Conservation (phyloP, 495 filamentous ascomycete species). For the Letharia columbiana region DNA sequence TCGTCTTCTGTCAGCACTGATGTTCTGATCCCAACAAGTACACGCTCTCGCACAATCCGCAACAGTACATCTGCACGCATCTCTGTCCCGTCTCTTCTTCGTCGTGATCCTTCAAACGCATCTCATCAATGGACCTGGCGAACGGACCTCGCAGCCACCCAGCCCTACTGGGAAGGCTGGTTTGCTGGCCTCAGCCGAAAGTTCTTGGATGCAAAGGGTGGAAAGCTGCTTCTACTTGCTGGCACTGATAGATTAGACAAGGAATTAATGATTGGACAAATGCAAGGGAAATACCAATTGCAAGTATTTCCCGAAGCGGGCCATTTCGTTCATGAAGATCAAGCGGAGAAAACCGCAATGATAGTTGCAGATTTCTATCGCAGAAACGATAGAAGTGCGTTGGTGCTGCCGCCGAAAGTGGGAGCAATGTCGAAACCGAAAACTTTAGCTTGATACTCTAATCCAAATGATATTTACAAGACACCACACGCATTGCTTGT, state of each 20-base stretch:
- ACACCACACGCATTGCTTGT: constrained; percentile 9
- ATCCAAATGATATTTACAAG: neutral
- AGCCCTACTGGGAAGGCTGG: constrained; percentile 93
- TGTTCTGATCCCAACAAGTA: constrained; percentile 33
- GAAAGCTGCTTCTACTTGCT: constrained; percentile 83
- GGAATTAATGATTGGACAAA: constrained; percentile 93
- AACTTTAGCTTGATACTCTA: constrained; percentile 31
- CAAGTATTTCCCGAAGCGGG: constrained; percentile 92
- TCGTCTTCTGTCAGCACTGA: constrained; percentile 8
- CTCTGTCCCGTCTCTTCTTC: constrained; percentile 78
- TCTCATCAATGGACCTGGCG: constrained; percentile 67
- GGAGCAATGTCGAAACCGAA: constrained; percentile 41
- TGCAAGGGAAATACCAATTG: constrained; percentile 97
- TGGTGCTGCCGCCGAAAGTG: constrained; percentile 90
- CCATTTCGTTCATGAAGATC: constrained; percentile 82
- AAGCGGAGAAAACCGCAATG: constrained; percentile 77
- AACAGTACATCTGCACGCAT: constrained; percentile 70
- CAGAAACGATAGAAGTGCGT: constrained; percentile 72
- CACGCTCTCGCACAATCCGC: constrained; percentile 79
- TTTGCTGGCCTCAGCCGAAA: constrained; percentile 80
- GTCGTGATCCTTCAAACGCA: constrained; percentile 36
- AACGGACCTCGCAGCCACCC: constrained; percentile 73
- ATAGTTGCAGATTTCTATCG: constrained; percentile 83
- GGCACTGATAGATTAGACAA: constrained; percentile 92
- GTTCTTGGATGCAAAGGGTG: constrained; percentile 75